Base-by-base conservation (phyloP, 257 asterid genomes). In the Orobanche coerulescens region DNA sequence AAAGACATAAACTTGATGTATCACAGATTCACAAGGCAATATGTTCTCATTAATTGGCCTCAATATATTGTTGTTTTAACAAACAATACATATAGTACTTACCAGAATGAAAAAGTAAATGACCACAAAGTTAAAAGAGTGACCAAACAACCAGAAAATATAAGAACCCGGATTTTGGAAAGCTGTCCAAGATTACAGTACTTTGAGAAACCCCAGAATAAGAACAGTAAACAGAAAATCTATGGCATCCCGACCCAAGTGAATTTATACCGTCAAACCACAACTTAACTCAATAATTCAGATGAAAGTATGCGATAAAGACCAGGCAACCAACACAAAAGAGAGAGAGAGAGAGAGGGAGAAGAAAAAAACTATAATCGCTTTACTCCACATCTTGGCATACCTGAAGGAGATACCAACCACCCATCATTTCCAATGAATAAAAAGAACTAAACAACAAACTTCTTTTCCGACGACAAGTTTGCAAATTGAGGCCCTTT, bases 251-350 rank as follows among this genome's bases (percentile, higher is more conserved):
- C 73, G 31, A 24, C 30, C 60, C 71, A 23, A 6, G 28, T 18
- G 58, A 61, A 24, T 33, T 31, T 19, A 61, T 3, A 24, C 6
- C 7, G 6, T 44, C 42, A 39, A 43, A 67, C 50, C 30, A 67
- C 30, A 46, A 23, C 51, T 23, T 51, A 22, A 59, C 62, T 8
- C 6, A 6, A 55, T 36, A 26, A 25, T 18, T 46, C 50, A 47
- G 23, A 55, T 3, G 26, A 47, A 28, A 5, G 53, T 25, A 24
- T 19, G 10, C 51, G 14, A n/a, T 18, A 31, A 33, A 57, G 15
- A 61, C 47, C 49, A 61, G 51, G 55, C 53, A 59, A 8, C 16
- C 58, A 52, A 44, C 62, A 22, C 44, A 56, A 2, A 61, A n/a
- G n/a, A n/a, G n/a, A n/a, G n/a, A n/a, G n/a, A n/a, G n/a, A n/a